These are phyloP conservation scores for Boletales sp. DNA, from an alignment of 768 basidiomycete genomes.

Conservation along the genomic window DNA sequence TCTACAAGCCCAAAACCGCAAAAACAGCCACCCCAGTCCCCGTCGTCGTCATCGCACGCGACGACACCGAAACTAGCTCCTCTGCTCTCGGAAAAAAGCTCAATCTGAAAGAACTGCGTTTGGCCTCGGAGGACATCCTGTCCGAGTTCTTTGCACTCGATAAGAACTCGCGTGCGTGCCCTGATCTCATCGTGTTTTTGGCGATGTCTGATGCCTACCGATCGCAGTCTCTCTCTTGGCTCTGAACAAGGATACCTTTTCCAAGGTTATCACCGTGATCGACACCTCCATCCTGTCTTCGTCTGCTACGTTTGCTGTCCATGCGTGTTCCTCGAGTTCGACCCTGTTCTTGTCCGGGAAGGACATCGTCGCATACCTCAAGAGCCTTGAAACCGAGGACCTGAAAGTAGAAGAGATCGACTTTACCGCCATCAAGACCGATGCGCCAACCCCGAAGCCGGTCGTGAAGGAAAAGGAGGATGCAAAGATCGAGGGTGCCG, in stretches of 20 bases:
- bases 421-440: slow-evolving; percentile 56
- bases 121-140: slow-evolving; percentile 84
- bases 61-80: slow-evolving; percentile 81
- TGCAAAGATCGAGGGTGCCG: slow-evolving; percentile 80
- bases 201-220: not conserved
- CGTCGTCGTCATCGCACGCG: slow-evolving; percentile 82
- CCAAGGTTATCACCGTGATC: slow-evolving; percentile 70
- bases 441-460: slow-evolving; percentile 35
- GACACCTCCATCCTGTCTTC: slow-evolving; percentile 77
- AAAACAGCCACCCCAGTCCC: slow-evolving; percentile 82
- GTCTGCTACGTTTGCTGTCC: slow-evolving; percentile 63
- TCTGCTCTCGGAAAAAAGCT: slow-evolving; percentile 74
- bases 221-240: slow-evolving; percentile 76
- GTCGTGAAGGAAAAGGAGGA: slow-evolving; percentile 62
- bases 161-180: slow-evolving; percentile 80
- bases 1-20: slow-evolving; percentile 97
- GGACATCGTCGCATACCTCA: slow-evolving; percentile 71
- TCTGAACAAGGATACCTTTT: slow-evolving; percentile 59
- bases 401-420: slow-evolving; percentile 71
- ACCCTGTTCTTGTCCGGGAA: slow-evolving; percentile 79
- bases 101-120: slow-evolving; percentile 80
- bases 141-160: slow-evolving; percentile 79
- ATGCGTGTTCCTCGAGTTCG: slow-evolving; percentile 62
- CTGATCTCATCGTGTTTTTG: not conserved
- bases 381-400: slow-evolving; percentile 63